Evolutionary conservation across 257 asterid species (phyloP), one percentile per base, ranked within the genome.

Genomic region (Solanum ossicruentum): DNA sequence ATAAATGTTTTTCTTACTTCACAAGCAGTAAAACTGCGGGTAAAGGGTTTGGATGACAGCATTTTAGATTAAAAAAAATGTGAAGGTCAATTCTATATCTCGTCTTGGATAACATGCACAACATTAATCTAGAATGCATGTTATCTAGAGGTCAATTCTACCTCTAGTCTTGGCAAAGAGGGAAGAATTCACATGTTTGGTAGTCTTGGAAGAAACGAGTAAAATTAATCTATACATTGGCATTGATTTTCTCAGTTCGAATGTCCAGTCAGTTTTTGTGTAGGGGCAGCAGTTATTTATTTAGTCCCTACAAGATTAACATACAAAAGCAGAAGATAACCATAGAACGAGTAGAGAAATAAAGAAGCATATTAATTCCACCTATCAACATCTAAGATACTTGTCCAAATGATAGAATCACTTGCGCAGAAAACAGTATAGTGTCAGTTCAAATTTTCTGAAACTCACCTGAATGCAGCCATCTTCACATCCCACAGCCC

Each of bases 401-500:
- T 41, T 16, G 70, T 63, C 28, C 9, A 16, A 77, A 47, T 26
- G 43, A 75, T 49, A 47, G n/a, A 67, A 67, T 47, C 81, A 73
- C 7, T 47, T 15, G 13, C 21, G 57, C 58, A 26, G 8, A 77
- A 77, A 77, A 77, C 23, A 52, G 0, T 52, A 26, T 26, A 77
- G 16, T 52, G 65, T 54, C 12, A 15, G 63, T 20, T 79, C 47
- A 63, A 45, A 41, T 17, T 82, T 75, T 81, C 85, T 69, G 66
- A 39, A 85, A 60, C 91, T 84, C 88, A 94, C 99, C 98, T 97
- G 99, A 83, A 97, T 89, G 28, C 95, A 93, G 86, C 99, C 99
- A 89, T 95, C 99, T 87, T 97, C 98, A 91, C 97, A 94, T 15
- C 99, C 98, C 63, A 93, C 97, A 47, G 97, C 98, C 99, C 99